Evolutionary conservation across 345 rosid species (phyloP), one percentile per base, ranked within the genome.

Genomic region (Cardamine resedifolia): DNA sequence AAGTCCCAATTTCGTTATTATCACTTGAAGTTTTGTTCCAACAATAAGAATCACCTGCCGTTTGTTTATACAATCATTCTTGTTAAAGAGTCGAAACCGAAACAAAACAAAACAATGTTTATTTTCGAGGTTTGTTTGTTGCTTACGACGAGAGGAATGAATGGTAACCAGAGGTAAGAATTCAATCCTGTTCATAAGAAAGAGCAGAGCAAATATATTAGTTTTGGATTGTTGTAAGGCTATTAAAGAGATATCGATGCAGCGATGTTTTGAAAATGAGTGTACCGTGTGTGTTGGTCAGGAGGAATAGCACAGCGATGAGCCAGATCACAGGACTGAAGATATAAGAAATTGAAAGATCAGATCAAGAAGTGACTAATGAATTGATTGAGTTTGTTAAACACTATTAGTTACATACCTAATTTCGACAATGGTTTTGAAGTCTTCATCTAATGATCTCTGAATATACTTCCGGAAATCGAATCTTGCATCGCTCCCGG

Each of bases 21-120:
- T 96, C 86, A 96, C 88, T 69, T 96, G 98, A 33, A 96, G 85
- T 83, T 96, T 96, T 5, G 92, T 80, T 15, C 99, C 99, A 34
- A 90, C 83, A 28, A 87, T 47, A 30, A 96, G 85, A 65, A 87
- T 84, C 45, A 91, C 80, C 99, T 95, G 85, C 79, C 81, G 5
- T 43, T 10, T 18, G 11, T 65, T 36, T 8, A 44, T 23, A 44
- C 41, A 34, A 27, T 52, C 34, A 9, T 48, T 7, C 10, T 69
- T 51, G 57, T 65, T 51, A 27, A n/a, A n/a, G n/a, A n/a, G n/a
- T n/a, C n/a, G n/a, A n/a, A n/a, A 43, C 14, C 7, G 1, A 15
- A 62, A 36, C 20, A 23, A 31, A 30, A 9, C 2, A 9, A 31
- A 9, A 11, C 0, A 5, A 19, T 14, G 60, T 16, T 10, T 33